Evolutionary conservation across 2,329 filamentous ascomycete genomes (phyloP).

Genomic region (Clarireedia monteithiana): DNA sequence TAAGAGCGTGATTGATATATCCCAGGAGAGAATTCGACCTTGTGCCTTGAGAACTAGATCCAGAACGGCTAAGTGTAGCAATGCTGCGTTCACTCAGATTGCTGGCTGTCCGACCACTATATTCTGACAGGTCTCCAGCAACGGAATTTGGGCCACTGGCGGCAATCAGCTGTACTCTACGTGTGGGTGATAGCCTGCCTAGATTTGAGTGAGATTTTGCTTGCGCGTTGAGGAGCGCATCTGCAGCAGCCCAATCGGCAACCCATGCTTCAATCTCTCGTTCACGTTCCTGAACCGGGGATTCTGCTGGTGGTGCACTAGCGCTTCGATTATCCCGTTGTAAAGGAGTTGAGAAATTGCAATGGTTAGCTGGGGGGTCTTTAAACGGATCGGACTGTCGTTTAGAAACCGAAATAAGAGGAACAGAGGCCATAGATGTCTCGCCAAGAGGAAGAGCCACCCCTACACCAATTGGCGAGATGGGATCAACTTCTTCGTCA

Average conservation of each 20-base stretch:
- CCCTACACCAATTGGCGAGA: conserved; percentile 15
- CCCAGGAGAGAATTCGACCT: conserved; percentile 26
- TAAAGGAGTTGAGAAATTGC: conserved; percentile 7
- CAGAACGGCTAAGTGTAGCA: conserved; percentile 21
- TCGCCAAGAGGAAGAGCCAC: conserved; percentile 16
- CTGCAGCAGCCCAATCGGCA: conserved; percentile 30
- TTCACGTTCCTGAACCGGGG: conserved; percentile 23
- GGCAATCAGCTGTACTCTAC: conserved; percentile 24
- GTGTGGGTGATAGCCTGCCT: conserved; percentile 27
- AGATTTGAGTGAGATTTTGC: conserved; percentile 21
- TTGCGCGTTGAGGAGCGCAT: conserved; percentile 26
- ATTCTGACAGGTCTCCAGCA: conserved; percentile 19
- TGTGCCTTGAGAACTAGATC: conserved; percentile 23
- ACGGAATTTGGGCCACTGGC: conserved; percentile 20
- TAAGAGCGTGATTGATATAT: conserved; percentile 23
- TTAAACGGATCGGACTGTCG: conserved; percentile 25
- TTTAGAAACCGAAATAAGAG: conserved; percentile 7
- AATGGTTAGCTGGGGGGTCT: conserved; percentile 15
- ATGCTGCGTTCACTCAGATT: conserved; percentile 29
- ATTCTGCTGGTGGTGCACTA: conserved; percentile 19
- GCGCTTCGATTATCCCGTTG: conserved; percentile 9
- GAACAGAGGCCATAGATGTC: conserved; percentile 6
- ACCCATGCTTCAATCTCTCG: conserved; percentile 31
- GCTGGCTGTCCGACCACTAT: conserved; percentile 27
- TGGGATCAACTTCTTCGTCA: conserved; percentile 36